Evolutionary conservation across 805 yeast species (phyloP).

Genomic region (Myxozyma vanderwaltii): DNA sequence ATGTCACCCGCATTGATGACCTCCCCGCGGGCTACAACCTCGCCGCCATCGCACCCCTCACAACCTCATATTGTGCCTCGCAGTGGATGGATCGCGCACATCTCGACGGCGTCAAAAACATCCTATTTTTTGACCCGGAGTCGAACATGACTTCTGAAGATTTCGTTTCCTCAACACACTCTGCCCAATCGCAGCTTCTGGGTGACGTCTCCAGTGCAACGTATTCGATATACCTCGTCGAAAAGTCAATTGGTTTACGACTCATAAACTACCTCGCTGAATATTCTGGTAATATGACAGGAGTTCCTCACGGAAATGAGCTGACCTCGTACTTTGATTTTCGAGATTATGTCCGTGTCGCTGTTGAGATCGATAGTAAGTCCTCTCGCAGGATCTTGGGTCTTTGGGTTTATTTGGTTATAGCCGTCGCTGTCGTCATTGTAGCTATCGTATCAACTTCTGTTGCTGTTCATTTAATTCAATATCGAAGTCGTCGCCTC

Average conservation of each 20-base stretch:
- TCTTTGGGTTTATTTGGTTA: conserved; percentile 29
- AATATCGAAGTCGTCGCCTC: conserved; percentile 18
- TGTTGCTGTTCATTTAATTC: conserved; percentile 18
- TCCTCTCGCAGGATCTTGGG: conserved; percentile 12
- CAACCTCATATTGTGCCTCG: conserved; percentile 16
- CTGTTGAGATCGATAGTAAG: conserved; percentile 19
- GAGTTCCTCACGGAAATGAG: conserved; percentile 22
- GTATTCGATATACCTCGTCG: conserved; percentile 25
- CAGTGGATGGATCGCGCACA: conserved; percentile 28
- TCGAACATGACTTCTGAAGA: not conserved
- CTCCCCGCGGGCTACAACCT: conserved; percentile 29
- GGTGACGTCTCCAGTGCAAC: conserved; percentile 2
- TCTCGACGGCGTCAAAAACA: conserved; percentile 25
- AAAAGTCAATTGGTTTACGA: conserved; percentile 7
- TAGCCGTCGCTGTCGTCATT: conserved; percentile 26
- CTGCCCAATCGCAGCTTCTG: not conserved
- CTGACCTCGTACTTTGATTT: conserved; percentile 20
- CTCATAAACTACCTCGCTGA: conserved; percentile 17
- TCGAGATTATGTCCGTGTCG: conserved; percentile 33
- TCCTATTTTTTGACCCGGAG: conserved; percentile 21
- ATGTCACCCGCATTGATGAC: conserved; percentile 19
- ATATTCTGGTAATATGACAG: conserved; percentile 33
- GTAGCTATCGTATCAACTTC: conserved; percentile 5
- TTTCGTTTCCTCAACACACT: not conserved
- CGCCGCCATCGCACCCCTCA: conserved; percentile 30